Evolutionary conservation across 495 filamentous ascomycete genomes (phyloP).

Genomic region (Glarea lozoyensis): DNA sequence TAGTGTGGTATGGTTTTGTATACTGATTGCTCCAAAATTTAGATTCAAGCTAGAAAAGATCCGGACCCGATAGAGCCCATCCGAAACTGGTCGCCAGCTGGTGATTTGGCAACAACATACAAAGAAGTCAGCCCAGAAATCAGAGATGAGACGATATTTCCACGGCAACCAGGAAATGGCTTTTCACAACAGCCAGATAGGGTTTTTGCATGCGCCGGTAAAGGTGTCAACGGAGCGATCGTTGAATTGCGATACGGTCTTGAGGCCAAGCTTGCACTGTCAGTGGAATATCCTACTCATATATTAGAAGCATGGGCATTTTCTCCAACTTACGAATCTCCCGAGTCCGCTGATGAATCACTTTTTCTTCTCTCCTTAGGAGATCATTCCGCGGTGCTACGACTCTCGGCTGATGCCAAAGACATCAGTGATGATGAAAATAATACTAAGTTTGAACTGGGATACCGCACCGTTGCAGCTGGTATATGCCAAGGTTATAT

Average conservation of each 20-base stretch:
- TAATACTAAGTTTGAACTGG: constrained; percentile 15
- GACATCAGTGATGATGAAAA: constrained; percentile 21
- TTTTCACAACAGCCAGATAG: constrained; percentile 36
- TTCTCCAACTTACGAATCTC: constrained; percentile 12
- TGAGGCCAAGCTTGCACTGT: constrained; percentile 53
- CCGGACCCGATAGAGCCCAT: constrained; percentile 48
- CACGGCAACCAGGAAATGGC: neutral
- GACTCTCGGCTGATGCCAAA: constrained; percentile 29
- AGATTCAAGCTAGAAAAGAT: constrained; percentile 31
- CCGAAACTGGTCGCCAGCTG: constrained; percentile 76
- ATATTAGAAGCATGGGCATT: constrained; percentile 22
- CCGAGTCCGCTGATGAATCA: constrained; percentile 5
- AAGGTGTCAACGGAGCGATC: constrained; percentile 50
- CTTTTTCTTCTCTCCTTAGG: constrained; percentile 40
- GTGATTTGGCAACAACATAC: constrained; percentile 51
- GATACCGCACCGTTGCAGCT: constrained; percentile 16
- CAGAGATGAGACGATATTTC: constrained; percentile 3
- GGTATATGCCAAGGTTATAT: neutral
- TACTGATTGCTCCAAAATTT: constrained; percentile 17
- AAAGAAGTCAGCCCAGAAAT: constrained; percentile 8
- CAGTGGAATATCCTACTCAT: constrained; percentile 34
- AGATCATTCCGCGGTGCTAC: constrained; percentile 30
- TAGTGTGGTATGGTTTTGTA: constrained; percentile 22
- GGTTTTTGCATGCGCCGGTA: constrained; percentile 51
- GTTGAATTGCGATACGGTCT: constrained; percentile 64